phyloP scores from a whole-genome alignment of 2,329 filamentous ascomycete genomes.

The Colletotrichum spaethianum region DNA sequence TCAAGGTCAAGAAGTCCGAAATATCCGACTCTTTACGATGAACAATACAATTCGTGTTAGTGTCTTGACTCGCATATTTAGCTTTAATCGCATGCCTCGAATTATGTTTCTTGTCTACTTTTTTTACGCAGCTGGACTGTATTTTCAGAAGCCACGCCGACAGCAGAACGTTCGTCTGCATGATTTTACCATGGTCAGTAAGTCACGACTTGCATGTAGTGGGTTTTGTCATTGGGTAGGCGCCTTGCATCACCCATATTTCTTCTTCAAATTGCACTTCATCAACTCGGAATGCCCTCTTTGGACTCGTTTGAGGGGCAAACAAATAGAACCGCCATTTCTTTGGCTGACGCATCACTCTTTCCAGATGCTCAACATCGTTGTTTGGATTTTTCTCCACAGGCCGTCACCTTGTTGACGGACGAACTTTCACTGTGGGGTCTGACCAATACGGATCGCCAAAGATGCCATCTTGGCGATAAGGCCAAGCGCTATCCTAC shows the following conservation, averaged over 20 bases:
- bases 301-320: not conserved
- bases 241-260: not conserved
- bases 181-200: not conserved
- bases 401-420: not conserved
- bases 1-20: not conserved
- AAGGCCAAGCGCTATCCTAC: not conserved
- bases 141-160: no score
- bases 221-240: not conserved
- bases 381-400: not conserved
- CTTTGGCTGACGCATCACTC: not conserved
- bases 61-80: not conserved
- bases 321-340: not conserved
- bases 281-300: not conserved
- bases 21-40: not conserved
- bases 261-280: not conserved
- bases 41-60: accelerated
- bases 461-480: not conserved
- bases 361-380: not conserved
- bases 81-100: not conserved
- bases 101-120: not conserved
- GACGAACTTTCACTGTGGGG: not conserved
- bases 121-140: not conserved
- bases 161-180: no score
- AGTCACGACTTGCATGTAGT: not conserved
- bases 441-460: not conserved